Base-by-base conservation (phyloP, 805 yeast species). In the Candida maesae region DNA sequence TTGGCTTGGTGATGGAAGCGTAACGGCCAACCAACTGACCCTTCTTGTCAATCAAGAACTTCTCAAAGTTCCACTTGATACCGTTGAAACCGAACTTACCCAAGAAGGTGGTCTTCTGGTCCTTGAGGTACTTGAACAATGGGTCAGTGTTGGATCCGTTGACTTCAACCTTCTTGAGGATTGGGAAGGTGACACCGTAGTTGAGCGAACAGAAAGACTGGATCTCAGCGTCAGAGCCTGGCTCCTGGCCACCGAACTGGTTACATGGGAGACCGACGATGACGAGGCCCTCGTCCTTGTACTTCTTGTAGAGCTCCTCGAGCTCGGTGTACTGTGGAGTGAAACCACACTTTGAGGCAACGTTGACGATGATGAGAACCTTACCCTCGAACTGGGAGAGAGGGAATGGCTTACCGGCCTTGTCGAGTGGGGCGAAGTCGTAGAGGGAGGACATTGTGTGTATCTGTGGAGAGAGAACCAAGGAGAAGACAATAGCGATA, bases 131-230 rank as follows among this genome's bases (percentile, higher is more conserved):
- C 56, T 75, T 68, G 67, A 79, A 91, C 26, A 91, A 89, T 15
- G 91, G 87, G 59, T 85, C 90, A 15, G 87, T 79, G 33, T 79
- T 66, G 46, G 71, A 64, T 38, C 99, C 99, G 62, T 91, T 93
- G 52, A 93, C 98, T 31, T 90, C 89, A 45, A 89, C 64, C 72
- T 90, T 91, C 61, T 76, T 73, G 76, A 91, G 67, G 24, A 91
- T 74, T 23, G 96, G 96, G 81, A 93, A 91, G 14, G 84, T 70
- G 31, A 91, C 97, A 40, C 96, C 96, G 61, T 81, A 93, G 70
- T 87, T 89, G 55, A 79, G 61, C 36, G 76, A 65, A 66, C 96
- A 88, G 71, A 88, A 88, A 32, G 72, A 62, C 28, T 78, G 79
- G 53, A 88, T 86, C 59, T 85, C 90, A 38, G 79, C 74, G 34